Base-by-base conservation (phyloP, 2,329 filamentous ascomycete species). In the Fusarium albosuccineum region DNA sequence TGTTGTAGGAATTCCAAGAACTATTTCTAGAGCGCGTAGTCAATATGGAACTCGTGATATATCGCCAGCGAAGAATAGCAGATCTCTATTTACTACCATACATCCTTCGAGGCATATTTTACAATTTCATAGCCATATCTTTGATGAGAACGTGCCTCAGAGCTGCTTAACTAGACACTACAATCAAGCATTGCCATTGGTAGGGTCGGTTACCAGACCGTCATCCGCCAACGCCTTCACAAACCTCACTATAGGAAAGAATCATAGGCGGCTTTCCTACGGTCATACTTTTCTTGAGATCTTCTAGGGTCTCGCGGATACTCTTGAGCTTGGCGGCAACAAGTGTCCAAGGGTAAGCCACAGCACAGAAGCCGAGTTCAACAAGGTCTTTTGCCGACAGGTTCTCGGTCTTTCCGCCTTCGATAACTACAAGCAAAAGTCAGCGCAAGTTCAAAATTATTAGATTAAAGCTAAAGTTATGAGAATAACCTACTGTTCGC, bases 301-400 rank as follows among this genome's bases (percentile, higher is more conserved):
- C 74, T 56, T 78, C 77, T 7, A 81, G 66, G 1, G 77, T 73
- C 40, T 80, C 75, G 8, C 74, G 67, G 13, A 82, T 78, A 17
- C 76, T 77, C 73, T 78, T 81, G 17, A 82, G 54, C 46, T 80
- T 79, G 9, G 80, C 80, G 3, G 81, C 80, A 6, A 82, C 80
- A 37, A 83, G 70, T 1, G 79, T 81, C 77, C 77, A 82, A 0
- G 80, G 80, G 57, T 83, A 83, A 1, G 79, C 79, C 1, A 82
- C 81, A 8, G 77, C 77, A 44, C 75, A 74, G 60, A 77, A 82
- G 1, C 81, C 81, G 8, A 83, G 45, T 54, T 73, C 71, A 2
- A 73, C 74, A 17, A 78, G 62, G 17, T 77, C 74, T 40, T 73
- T 71, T 1, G 75, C 74, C 1, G 74, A 76, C 2, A 77, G 70